Base-by-base conservation (phyloP, 352 stramenopile genomes). In the Globisporangium barbulae region DNA sequence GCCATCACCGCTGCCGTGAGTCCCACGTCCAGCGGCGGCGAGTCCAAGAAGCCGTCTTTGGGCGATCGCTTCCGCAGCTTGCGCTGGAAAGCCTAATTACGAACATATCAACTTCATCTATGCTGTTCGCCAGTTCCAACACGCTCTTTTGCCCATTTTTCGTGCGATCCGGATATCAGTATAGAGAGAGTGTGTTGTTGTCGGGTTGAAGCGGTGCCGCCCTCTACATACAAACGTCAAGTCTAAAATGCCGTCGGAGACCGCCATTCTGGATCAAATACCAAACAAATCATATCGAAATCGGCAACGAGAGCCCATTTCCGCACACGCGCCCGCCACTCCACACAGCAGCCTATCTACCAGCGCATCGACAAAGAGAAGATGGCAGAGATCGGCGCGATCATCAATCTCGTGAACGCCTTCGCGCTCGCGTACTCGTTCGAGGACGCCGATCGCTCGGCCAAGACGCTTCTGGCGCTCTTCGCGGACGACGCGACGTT, bases 401-500 rank as follows among this genome's bases (percentile, higher is more conserved):
- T 94, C 65, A 80, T 91, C 61, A 94, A 93, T 78, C 76, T 94
- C 67, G 79, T 94, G 41, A 94, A 94, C 78, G 76, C 70, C 58
- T 94, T 93, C 61, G 85, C 85, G 67, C 73, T 85, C 28, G 70
- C 78, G 52, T 94, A 91, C 71, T 90, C 83, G 73, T 75, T 93
- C 21, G 81, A 93, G 69, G 77, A 91, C 64, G 74, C 69, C n/a
- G 80, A 91, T 41, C 77, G 79, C 69, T 91, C 80, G 22, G 70
- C 86, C 48, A 78, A 89, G 71, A 67, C 79, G 57, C 70, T 94
- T 12, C 67, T 94, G 59, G 68, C 69, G 54, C 77, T 90, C 59
- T 94, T 94, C 70, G 75, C 75, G 35, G 75, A 84, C 31, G 82
- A 94, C 72, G 85, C 85, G 12, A 79, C 64, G 25, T 90, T 92